Conservation (phyloP, 805 yeast species). For the Komagataella pastoris region DNA sequence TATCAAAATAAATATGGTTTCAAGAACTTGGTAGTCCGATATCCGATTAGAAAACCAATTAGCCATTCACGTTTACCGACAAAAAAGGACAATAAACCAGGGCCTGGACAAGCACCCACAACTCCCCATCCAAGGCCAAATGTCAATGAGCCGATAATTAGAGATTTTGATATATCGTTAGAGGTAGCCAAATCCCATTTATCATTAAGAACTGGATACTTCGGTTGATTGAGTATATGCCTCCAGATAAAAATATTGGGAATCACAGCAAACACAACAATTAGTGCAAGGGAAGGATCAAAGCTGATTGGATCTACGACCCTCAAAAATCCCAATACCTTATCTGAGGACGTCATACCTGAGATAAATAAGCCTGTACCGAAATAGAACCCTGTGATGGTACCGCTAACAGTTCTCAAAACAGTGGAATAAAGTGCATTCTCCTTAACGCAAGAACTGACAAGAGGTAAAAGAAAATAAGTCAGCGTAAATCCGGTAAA, state of each 20-base stretch:
- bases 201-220: conserved; percentile 9
- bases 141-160: conserved; percentile 26
- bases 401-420: conserved; percentile 8
- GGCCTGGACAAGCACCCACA: conserved; percentile 40
- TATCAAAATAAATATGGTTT: background rate
- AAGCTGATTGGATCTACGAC: conserved; percentile 20
- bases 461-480: conserved; percentile 16
- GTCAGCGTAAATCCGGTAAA: conserved; percentile 6
- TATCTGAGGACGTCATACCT: conserved; percentile 31
- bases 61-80: background rate
- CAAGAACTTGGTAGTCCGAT: background rate
- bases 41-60: background rate
- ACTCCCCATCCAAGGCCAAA: conserved; percentile 45
- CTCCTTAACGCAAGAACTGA: conserved; percentile 1
- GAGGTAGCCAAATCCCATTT: conserved; percentile 13
- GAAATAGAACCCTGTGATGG: conserved; percentile 19
- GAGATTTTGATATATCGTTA: conserved; percentile 12
- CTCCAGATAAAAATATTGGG: conserved; percentile 30
- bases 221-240: background rate
- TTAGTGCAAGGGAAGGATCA: conserved; percentile 34
- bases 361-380: conserved; percentile 32
- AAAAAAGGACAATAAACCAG: conserved; percentile 16
- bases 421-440: background rate
- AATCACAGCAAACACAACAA: conserved; percentile 25
- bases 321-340: conserved; percentile 32